Percentiles rank a stretch among this genome's conserved stretches.
Conservation (phyloP, 768 basidiomycete genomes). For the Podaxis sp. region DNA sequence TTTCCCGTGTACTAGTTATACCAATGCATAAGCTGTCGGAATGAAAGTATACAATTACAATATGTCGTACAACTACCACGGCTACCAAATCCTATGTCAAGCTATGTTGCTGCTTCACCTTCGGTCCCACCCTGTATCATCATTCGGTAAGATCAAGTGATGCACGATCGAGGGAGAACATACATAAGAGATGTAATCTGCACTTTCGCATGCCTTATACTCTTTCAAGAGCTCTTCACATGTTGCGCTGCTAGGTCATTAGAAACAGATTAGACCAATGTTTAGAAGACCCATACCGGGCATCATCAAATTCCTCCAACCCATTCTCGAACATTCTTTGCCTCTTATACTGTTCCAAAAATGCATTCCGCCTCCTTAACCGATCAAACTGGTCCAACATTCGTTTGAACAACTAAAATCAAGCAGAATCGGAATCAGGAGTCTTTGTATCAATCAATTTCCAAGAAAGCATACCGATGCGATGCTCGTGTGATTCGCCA, state of each 20-base stretch:
- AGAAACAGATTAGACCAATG: neutral
- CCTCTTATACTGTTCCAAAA: conserved; percentile 96
- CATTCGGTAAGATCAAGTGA: neutral
- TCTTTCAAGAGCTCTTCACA: conserved; percentile 89
- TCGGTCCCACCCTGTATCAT: conserved; percentile 17
- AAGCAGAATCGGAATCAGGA: conserved; percentile 3
- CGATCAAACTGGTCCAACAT: conserved; percentile 96
- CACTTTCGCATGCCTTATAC: conserved; percentile 94
- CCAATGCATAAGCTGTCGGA: conserved; percentile 4
- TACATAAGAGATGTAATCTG: conserved; percentile 90
- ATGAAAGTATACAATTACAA: conserved; percentile 4
- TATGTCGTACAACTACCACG: neutral
- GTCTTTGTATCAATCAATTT: conserved; percentile 1
- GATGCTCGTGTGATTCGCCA: conserved; percentile 99
- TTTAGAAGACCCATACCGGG: conserved; percentile 56
- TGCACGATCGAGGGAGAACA: conserved; percentile 26
- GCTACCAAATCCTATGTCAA: neutral
- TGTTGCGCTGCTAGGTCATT: conserved; percentile 55
- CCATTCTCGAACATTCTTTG: conserved; percentile 94
- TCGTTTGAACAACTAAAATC: conserved; percentile 83
- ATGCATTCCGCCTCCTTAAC: conserved; percentile 85
- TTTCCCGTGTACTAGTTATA: conserved; percentile 1
- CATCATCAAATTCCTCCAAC: conserved; percentile 95
- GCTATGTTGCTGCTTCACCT: conserved; percentile 12
- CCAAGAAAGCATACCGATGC: conserved; percentile 68